These are phyloP conservation scores for Sparassis latifolia DNA, from an alignment of 1,284 basidiomycete genomes.

Conservation along the genomic window DNA sequence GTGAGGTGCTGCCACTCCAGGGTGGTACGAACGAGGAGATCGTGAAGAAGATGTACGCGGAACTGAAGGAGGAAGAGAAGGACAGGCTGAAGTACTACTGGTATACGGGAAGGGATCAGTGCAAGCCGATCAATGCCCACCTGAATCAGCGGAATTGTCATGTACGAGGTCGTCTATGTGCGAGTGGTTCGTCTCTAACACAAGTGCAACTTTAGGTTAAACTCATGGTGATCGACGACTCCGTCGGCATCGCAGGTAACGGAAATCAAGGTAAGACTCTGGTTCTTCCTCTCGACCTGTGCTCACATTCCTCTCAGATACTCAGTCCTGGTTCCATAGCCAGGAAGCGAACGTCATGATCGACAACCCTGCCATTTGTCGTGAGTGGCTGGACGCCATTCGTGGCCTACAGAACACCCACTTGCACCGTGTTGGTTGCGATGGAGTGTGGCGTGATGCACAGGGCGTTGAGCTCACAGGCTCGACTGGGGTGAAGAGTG, in stretches of 20 bases:
- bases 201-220: slow-evolving; percentile 39
- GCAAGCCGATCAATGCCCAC: slow-evolving; percentile 65
- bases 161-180: slow-evolving; percentile 1
- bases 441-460: slow-evolving; percentile 64
- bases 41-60: slow-evolving; percentile 56
- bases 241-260: slow-evolving; percentile 65
- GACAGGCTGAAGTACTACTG: slow-evolving; percentile 61
- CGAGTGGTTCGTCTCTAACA: not conserved
- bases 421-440: slow-evolving; percentile 52
- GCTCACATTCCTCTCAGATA: slow-evolving; percentile 30
- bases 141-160: slow-evolving; percentile 76
- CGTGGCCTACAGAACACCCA: slow-evolving; percentile 67
- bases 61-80: slow-evolving; percentile 42
- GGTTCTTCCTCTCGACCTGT: not conserved
- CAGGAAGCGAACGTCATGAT: slow-evolving; percentile 77
- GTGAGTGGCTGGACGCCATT: slow-evolving; percentile 61
- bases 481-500: slow-evolving; percentile 24
- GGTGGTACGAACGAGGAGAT: slow-evolving; percentile 81
- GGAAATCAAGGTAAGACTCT: slow-evolving; percentile 44
- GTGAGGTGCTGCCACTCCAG: slow-evolving; percentile 70
- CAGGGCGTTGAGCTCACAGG: slow-evolving; percentile 31
- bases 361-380: slow-evolving; percentile 53
- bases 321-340: slow-evolving; percentile 77
- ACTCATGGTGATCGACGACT: slow-evolving; percentile 67
- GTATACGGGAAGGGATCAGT: slow-evolving; percentile 66